phyloP scores from a whole-genome alignment of 306 rosid genomes.

The Sicyos edulis region DNA sequence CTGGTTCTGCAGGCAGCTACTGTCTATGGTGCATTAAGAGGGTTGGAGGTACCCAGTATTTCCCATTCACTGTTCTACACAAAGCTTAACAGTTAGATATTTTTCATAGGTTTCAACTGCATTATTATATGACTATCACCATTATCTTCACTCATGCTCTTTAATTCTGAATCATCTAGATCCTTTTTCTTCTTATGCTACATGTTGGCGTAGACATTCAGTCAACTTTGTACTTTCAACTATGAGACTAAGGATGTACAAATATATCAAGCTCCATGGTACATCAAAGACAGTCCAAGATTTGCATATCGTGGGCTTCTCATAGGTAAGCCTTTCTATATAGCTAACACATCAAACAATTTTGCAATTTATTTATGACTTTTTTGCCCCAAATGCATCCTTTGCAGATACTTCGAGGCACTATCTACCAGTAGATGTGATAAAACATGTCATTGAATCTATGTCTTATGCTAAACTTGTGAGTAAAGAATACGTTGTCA shows the following conservation, averaged over 20 bases:
- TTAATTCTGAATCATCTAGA: not conserved
- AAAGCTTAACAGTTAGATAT: not conserved
- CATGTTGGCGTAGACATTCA: constrained; percentile 65
- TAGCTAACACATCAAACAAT: constrained; percentile 6
- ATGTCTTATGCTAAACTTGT: constrained; percentile 96
- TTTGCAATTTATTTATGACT: constrained; percentile 15
- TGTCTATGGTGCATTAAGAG: constrained; percentile 54
- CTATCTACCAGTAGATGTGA: constrained; percentile 65
- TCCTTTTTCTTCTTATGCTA: constrained; percentile 17
- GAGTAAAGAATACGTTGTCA: constrained; percentile 29
- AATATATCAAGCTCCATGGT: constrained; percentile 82
- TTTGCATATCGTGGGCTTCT: constrained; percentile 86
- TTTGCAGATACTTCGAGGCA: constrained; percentile 95
- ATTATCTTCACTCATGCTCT: not conserved
- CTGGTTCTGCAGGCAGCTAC: constrained; percentile 43
- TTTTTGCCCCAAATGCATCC: constrained; percentile 19
- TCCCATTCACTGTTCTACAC: not conserved
- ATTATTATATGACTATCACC: not conserved
- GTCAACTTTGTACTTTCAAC: constrained; percentile 80
- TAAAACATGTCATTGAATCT: constrained; percentile 80
- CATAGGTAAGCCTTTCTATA: constrained; percentile 48
- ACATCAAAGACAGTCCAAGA: constrained; percentile 76
- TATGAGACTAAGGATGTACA: constrained; percentile 63
- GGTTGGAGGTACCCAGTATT: constrained; percentile 44
- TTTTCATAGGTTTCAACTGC: not conserved